Base-by-base conservation (phyloP, 345 rosid genomes). In the Aquilaria yunnanensis region DNA sequence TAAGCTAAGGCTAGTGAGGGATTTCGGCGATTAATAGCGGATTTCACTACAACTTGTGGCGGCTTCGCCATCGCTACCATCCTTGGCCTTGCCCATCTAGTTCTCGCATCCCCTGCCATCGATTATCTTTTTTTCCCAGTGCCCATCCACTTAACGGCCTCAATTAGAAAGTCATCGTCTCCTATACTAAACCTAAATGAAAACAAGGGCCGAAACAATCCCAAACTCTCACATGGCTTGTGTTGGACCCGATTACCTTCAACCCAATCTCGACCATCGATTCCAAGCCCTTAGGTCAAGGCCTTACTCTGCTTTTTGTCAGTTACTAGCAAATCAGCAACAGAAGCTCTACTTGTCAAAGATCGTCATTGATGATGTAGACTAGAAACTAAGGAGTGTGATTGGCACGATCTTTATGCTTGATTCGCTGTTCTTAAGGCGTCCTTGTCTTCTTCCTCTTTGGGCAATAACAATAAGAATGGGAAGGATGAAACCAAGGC, bases 381-480 rank as follows among this genome's bases (percentile, higher is more conserved):
- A 67, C 33, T 62, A 72, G 32, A 74, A 72, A 32, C 41, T 67
- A 45, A 77, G 54, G 69, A 59, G 46, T 6, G 67, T 67, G 30
- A 12, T 69, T 37, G 79, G 71, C 33, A 87, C 11, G 86, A 83
- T 67, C 86, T 92, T 54, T 67, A 84, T 41, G 76, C 80, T 49
- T 71, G 96, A 72, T 85, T 85, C 60, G 81, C 87, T n/a, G 85
- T 90, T 63, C 87, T 87, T 48, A 85, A 86, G 73, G 84, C 74
- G 34, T 70, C 78, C 48, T 61, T 70, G 6, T 72, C 78, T 31
- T 64, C 75, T 9, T 59, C 71, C 32, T 65, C 79, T 3, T 49
- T 75, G 37, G 51, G 69, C 23, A 33, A 51, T 43, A 1, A 16
- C n/a, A 33, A 51, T 45, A 14, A 34, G 11, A 16, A 16, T 16